Evolutionary conservation across 2,329 filamentous ascomycete species (phyloP).

Genomic region (Cladosporium sp.): DNA sequence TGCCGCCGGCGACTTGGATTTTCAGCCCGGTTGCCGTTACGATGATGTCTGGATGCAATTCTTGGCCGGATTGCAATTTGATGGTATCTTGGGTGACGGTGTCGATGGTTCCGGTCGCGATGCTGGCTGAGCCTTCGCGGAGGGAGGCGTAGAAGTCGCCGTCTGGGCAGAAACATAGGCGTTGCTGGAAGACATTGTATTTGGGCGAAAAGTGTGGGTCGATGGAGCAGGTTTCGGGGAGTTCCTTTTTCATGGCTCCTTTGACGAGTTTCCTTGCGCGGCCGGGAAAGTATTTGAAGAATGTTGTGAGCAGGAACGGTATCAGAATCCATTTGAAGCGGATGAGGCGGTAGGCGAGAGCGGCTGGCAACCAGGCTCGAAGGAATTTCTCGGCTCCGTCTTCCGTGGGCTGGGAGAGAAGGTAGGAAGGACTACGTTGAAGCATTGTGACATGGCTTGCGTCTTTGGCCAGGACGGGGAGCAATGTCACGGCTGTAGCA

Average conservation of each 20-base stretch:
- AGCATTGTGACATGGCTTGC: slow-evolving; percentile 70
- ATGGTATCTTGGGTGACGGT: slow-evolving; percentile 47
- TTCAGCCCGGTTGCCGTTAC: slow-evolving; percentile 61
- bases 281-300: slow-evolving; percentile 31
- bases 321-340: slow-evolving; percentile 33
- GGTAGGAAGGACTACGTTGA: slow-evolving; percentile 70
- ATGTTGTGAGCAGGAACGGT: slow-evolving; percentile 30
- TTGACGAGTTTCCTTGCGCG: slow-evolving; percentile 33
- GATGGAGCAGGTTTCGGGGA: slow-evolving; percentile 42
- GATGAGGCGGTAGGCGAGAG: slow-evolving; percentile 26
- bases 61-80: slow-evolving; percentile 36
- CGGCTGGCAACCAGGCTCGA: slow-evolving; percentile 19
- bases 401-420: slow-evolving; percentile 26
- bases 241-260: slow-evolving; percentile 39
- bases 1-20: slow-evolving; percentile 49
- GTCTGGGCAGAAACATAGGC: slow-evolving; percentile 64
- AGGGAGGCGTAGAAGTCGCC: slow-evolving; percentile 55
- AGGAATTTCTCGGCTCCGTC: slow-evolving; percentile 25
- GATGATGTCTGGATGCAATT: slow-evolving; percentile 56
- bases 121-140: slow-evolving; percentile 45
- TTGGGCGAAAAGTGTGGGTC: slow-evolving; percentile 41
- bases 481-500: slow-evolving; percentile 71
- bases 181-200: slow-evolving; percentile 61
- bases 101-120: slow-evolving; percentile 54
- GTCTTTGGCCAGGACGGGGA: slow-evolving; percentile 63